Evolutionary conservation across 2,329 filamentous ascomycete genomes (phyloP), one percentile per base, ranked within the genome.

Genomic region (Cryphonectria nitschkei): DNA sequence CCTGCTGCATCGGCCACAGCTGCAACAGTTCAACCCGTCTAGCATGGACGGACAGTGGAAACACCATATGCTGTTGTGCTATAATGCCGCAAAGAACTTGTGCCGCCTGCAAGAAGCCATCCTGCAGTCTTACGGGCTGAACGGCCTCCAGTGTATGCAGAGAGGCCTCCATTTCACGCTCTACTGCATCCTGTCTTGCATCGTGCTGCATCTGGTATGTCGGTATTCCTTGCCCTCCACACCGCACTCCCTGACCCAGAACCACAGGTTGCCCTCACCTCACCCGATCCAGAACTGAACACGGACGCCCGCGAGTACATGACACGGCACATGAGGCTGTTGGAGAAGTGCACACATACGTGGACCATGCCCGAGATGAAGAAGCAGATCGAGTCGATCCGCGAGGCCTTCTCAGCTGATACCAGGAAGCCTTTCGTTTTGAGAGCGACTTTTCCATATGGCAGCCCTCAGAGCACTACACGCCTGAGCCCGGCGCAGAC

Each of bases 161-260:
- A 88, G 95, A 75, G 95, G 95, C 54, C 94, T 97, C 79, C 97
- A 95, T 80, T 98, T 97, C 77, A 94, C 93, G 7, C 94, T 98
- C n/a, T 98, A 98, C 78, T 90, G 91, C 69, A 90, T 97, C 37
- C 83, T 98, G 62, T 96, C 94, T 0, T 97, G 95, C 83, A 95
- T 95, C 34, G 95, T 98, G 81, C 87, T 98, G 68, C 95, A 98
- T 80, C 82, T 98, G 81, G 95, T 98, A 85, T 81, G 93, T 87
- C 54, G n/a, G 34, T 14, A 65, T 39, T 56, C 64, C 58, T 43
- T 68, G n/a, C 46, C 70, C 68, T 61, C 37, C 39, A 19, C 16
- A n/a, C 34, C 22, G 66, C 29, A 58, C 65, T 32, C 74, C 41
- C 41, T 76, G 67, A 73, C 67, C 34, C 54, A n/a, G 56, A 52